These are phyloP conservation scores for Pontederia crassipes DNA, from an alignment of 176 grass and related monocot species.

Conservation along the genomic window DNA sequence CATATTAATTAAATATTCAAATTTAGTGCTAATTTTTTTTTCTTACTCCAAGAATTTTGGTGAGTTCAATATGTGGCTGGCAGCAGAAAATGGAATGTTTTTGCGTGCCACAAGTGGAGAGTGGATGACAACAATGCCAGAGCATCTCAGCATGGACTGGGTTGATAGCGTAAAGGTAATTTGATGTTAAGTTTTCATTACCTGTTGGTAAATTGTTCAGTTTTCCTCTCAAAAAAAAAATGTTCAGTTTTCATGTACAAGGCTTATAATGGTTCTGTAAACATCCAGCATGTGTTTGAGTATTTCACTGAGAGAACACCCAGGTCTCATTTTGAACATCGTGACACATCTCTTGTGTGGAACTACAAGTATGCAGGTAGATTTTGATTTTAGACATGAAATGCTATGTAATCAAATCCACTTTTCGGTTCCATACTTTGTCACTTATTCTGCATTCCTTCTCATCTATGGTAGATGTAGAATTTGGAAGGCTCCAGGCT, in stretches of 20 bases:
- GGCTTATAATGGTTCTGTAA: constrained; percentile 16
- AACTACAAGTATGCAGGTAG: constrained; percentile 97
- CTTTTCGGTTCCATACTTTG: background rate
- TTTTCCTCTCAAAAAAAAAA: background rate
- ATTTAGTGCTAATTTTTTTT: background rate
- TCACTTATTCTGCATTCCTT: background rate
- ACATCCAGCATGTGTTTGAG: constrained; percentile 85
- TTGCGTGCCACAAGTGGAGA: constrained; percentile 71
- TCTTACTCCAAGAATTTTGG: constrained; percentile 66
- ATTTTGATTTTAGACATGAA: constrained; percentile 4
- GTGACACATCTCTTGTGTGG: constrained; percentile 98
- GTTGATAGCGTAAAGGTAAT: constrained; percentile 94
- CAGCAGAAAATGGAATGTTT: constrained; percentile 99
- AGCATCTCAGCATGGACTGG: constrained; percentile 99
- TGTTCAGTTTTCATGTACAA: constrained; percentile 2
- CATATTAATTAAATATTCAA: constrained; percentile 2
- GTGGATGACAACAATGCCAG: constrained; percentile 99
- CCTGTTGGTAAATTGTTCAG: too few species aligned
- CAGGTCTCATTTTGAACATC: constrained; percentile 95
- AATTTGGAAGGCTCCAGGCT: constrained; percentile 96
- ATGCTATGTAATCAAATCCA: background rate
- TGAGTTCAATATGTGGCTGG: constrained; percentile 96
- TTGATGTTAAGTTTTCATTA: background rate
- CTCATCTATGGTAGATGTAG: constrained; percentile 50
- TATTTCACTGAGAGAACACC: constrained; percentile 99